Base-by-base conservation (phyloP, 192 early-diverging fungal genomes). In the Umbelopsis sp. region DNA sequence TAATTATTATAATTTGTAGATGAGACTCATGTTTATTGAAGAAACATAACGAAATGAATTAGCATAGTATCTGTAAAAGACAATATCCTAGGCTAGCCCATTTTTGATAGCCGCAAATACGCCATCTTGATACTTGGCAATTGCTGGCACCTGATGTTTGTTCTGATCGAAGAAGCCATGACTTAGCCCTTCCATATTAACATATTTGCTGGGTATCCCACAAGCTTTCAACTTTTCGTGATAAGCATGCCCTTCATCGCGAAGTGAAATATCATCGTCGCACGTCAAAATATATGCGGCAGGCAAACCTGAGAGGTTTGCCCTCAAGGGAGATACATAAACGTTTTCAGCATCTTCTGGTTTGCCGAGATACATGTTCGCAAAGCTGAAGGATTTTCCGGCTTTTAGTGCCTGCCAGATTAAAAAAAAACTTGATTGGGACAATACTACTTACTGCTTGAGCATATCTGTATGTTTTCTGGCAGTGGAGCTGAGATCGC, bases 221-320 rank as follows among this genome's bases (percentile, higher is more conserved):
- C 27, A 23, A 6, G 23, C 67, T 20, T 50, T 5, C 16, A 68
- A 35, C 41, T 51, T 68, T 35, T 18, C 2, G 33, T 2, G 4
- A 51, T 37, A 51, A n/a, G 45, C 67, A n/a, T 8, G 48, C 1
- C 48, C 18, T 68, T 68, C 67, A 4, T 50, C 47, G 11, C 45
- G 15, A 3, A 68, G 50, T 18, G 35, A 2, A 1, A 30, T 3
- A 37, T 68, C 67, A 6, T 37, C 11, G 10, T 68, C 67, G 50
- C 48, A 23, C 2, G 49, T 50, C 4, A 68, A 11, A 30, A 68
- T 15, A 27, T 51, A 68, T 10, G 67, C 67, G 3, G 67, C 48
- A 35, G 67, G 67, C 7, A 68, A 33, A 20, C 67, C 67, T 1
- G 10, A 35, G 11, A 68, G 15, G 16, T 68, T n/a, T 21, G 49